Conservation (phyloP, 2,329 filamentous ascomycete genomes). For the Orbilia ellipsospora region DNA sequence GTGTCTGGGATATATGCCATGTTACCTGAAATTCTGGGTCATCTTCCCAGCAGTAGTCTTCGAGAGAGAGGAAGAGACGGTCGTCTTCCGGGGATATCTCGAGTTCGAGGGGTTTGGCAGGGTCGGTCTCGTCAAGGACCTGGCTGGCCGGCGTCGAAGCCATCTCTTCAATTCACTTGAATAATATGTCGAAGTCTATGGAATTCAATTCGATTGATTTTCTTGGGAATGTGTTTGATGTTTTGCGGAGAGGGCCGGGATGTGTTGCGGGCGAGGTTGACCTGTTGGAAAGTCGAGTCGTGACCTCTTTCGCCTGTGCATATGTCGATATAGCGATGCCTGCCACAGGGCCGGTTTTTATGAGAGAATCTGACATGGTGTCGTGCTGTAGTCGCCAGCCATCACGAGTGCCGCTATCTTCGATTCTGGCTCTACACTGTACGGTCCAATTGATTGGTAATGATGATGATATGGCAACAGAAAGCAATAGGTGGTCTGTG, state of each 20-base stretch:
- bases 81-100: conserved; percentile 38
- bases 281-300: conserved; percentile 16
- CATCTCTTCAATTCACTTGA: conserved; percentile 10
- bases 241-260: conserved; percentile 3
- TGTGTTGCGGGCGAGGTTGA: conserved; percentile 47
- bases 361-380: too few relatives aligned
- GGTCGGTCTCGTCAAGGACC: conserved; percentile 36
- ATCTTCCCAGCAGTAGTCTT: conserved; percentile 68
- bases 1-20: neutral
- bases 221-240: neutral
- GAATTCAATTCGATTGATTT: too few relatives aligned
- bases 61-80: conserved; percentile 46
- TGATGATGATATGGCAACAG: too few relatives aligned
- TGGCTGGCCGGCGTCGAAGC: conserved; percentile 30
- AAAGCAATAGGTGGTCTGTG: too few relatives aligned
- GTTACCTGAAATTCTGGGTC: conserved; percentile 75
- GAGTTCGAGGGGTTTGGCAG: conserved; percentile 27
- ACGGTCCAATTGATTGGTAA: too few relatives aligned
- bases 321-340: too few relatives aligned
- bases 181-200: too few relatives aligned
- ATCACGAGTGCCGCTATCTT: too few relatives aligned
- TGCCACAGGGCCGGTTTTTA: too few relatives aligned
- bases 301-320: too few relatives aligned
- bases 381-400: too few relatives aligned
- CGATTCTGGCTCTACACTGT: too few relatives aligned